Evolutionary conservation across 805 yeast species (phyloP), one percentile per base, ranked within the genome.

Genomic region (Wickerhamiella occidentalis): DNA sequence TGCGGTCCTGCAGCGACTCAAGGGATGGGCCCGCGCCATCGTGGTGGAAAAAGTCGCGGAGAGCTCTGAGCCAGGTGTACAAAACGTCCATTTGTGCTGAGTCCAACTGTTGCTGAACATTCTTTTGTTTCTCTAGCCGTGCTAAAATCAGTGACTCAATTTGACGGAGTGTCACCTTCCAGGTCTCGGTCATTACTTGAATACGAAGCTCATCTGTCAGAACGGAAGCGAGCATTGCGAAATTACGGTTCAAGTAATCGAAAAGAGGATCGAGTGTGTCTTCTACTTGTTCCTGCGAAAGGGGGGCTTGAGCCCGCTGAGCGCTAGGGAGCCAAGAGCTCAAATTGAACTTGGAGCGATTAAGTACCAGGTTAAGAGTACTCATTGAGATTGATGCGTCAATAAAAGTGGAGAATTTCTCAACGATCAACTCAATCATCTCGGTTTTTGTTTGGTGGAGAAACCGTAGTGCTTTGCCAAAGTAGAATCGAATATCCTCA

Each of bases 1-100:
- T 73, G 26, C 72, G 75, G 51, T 76, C 75, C 53, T 79, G 79
- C 57, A 85, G 65, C 6, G 74, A 75, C 52, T 74, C 77, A 26
- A 84, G 56, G 1, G 85, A 74, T 0, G 92, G 92, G 0, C 95
- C 95, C 29, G 80, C 80, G 0, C 94, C 94, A 41, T 75, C 79
- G 58, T 83, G 79, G 61, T 85, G 78, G 66, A 86, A 85, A 60
- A 85, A 85, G 51, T 79, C 88, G 44, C 74, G 62, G 48, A 85
- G 74, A n/a, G 82, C 63, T 44, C 75, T 68, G 19, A 86, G 62
- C 95, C 95, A 85, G 0, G 75, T 69, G 53, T 80, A 79, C 0
- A 84, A 75, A 1, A 80, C 75, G 47, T 80, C 85, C 26, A 82
- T 65, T 58, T 86, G 94, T 19, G 65, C 67, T 25, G 68, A 66